Evolutionary conservation across 495 filamentous ascomycete species (phyloP).

Genomic region (Neurospora sp.): DNA sequence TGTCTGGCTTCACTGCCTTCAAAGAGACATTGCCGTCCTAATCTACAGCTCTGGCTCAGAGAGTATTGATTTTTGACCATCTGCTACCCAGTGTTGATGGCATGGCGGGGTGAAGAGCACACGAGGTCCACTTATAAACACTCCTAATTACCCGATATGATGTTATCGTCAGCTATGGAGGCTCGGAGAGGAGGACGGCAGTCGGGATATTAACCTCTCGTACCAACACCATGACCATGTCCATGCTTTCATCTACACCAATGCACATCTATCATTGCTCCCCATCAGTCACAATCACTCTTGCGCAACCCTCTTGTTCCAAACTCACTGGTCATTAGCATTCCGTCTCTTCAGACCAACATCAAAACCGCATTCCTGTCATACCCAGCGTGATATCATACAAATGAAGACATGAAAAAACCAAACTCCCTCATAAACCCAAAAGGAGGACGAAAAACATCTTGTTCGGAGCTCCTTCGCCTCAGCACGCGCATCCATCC

Average conservation of each 20-base stretch:
- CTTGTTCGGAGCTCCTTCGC: background rate
- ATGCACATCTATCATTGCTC: constrained; percentile 8
- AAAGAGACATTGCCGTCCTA: no score
- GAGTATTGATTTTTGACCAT: background rate
- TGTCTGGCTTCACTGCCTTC: no score
- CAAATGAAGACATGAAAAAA: constrained; percentile 8
- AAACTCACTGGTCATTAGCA: constrained; percentile 3
- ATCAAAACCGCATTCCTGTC: constrained; percentile 10
- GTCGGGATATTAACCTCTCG: background rate
- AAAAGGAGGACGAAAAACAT: background rate
- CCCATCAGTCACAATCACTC: background rate
- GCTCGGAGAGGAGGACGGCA: background rate
- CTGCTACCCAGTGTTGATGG: background rate
- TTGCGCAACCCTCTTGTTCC: background rate
- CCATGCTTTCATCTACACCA: constrained; percentile 6
- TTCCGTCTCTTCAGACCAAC: constrained; percentile 4
- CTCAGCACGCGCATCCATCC: constrained; percentile 82
- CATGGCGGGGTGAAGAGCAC: background rate
- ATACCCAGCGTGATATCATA: constrained; percentile 24
- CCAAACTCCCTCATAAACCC: background rate
- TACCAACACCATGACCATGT: constrained; percentile 2
- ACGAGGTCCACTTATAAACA: background rate
- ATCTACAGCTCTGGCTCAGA: background rate
- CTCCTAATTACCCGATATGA: background rate
- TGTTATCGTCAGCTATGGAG: background rate